Evolutionary conservation across 2,329 filamentous ascomycete genomes (phyloP), one percentile per base, ranked within the genome.

Genomic region (Sporothrix pallida): DNA sequence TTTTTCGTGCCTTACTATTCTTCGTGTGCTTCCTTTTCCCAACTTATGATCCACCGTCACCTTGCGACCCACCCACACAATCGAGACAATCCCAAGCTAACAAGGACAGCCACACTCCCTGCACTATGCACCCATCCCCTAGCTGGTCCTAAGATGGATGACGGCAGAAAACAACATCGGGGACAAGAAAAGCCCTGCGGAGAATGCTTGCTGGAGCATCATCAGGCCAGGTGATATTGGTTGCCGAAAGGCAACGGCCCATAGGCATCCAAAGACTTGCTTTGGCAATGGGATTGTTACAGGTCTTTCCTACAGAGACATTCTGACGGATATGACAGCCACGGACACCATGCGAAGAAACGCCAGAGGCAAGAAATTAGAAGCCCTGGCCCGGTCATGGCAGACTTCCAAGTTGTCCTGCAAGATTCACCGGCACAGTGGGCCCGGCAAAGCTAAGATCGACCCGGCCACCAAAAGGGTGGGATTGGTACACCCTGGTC

Each of bases 361-460:
- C 4, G 7, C 4, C 31, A 56, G 9, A 26, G 20, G 58, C 58
- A 62, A 42, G 23, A 26, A 26, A 37, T 37, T 20, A 12, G 60
- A 48, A 48, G 62, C n/a, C 48, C 62, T 67, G 62, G 26, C 62
- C 10, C 23, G 42, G 20, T n/a, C 42, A 37, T 67, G 62, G 23
- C 23, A 26, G 62, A 17, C 15, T 62, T 15, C 23, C 13, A 26
- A 13, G 15, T 15, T 26, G 37, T 26, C 13, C n/a, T 42, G 31
- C 31, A 62, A n/a, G 65, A 71, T 69, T 68, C 68, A 48, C 42
- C 37, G 8, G 69, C 13, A 15, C 69, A 65, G 73, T 76, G 73
- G 75, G 52, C 23, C 75, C 75, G 73, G 73, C 48, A 73, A 52
- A 75, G 58, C 69, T 26, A 73, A 75, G 75, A 75, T 76, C 73